Base-by-base conservation (phyloP, 441 rosid species). In the Arabidopsis hybrid region DNA sequence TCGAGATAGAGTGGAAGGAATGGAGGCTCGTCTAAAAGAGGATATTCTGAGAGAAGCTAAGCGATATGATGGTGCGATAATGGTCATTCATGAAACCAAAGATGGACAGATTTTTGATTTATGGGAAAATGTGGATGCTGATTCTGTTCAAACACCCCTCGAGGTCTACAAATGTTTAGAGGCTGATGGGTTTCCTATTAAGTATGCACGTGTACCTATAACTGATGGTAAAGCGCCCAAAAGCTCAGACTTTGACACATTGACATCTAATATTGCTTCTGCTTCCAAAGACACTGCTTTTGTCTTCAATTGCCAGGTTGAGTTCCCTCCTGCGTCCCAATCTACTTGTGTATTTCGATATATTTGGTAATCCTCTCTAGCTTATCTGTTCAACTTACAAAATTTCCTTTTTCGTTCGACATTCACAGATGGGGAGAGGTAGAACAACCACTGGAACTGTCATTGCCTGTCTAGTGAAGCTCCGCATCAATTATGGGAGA, bases 211-310 rank as follows among this genome's bases (percentile, higher is more conserved):
- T 40, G 95, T 96, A 53, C 99, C 98, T 69, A 93, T 96, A 76
- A 96, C 98, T 63, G 99, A 93, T 85, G 98, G 98, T 63, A 91
- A 93, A 91, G 99, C 98, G 73, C 97, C 98, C 29, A 93, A 93
- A 83, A 91, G 97, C 86, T 96, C 98, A 14, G 99, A 90, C 78
- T 90, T 91, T 39, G 98, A 96, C 78, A 84, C 84, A 31, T 73
- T 96, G 86, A 93, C 89, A 8, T 65, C 77, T 45, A 93, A 93
- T 83, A 85, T 96, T 53, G 85, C 93, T 83, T 91, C 97, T 83
- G 97, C 98, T 82, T 88, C 97, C 68, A 76, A 85, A 88, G 89
- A 93, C 81, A 85, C 98, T 60, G 93, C 97, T 68, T 91, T 96
- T 71, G 97, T 96, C 80, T 96, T 96, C 89, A 96, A 96, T 86